These are phyloP conservation scores for Boletus pseudo-olivaceus DNA, from an alignment of 768 basidiomycete genomes.

Conservation along the genomic window DNA sequence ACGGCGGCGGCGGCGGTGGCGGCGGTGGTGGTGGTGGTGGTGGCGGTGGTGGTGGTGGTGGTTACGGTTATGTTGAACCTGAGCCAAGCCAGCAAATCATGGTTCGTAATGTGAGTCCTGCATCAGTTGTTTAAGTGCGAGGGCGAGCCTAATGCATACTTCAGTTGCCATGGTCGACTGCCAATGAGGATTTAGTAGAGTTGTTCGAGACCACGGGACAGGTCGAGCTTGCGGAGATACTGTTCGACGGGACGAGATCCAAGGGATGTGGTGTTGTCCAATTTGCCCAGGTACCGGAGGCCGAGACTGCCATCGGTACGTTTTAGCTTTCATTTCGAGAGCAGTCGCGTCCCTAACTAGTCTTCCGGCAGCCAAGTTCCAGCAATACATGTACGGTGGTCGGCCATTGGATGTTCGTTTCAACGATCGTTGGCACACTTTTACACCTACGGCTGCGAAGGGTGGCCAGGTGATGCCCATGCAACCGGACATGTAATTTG, in stretches of 20 bases:
- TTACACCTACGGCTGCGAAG: constrained; percentile 84
- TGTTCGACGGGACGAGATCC: constrained; percentile 88
- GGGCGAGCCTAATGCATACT: background rate
- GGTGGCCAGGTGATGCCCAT: constrained; percentile 73
- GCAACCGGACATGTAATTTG: constrained; percentile 47
- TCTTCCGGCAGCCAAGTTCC: constrained; percentile 72
- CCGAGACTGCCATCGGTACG: constrained; percentile 89
- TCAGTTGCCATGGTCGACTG: constrained; percentile 97
- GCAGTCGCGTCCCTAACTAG: background rate
- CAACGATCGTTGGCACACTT: constrained; percentile 95
- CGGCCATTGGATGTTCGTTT: constrained; percentile 87
- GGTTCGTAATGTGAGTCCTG: constrained; percentile 87
- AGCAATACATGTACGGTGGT: constrained; percentile 93
- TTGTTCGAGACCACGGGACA: constrained; percentile 96
- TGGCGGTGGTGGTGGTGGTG: constrained; percentile 40
- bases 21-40: constrained; percentile 11
- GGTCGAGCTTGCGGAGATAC: constrained; percentile 91
- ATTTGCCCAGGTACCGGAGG: constrained; percentile 82
- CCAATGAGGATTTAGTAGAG: constrained; percentile 97
- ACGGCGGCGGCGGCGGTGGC: constrained; percentile 24
- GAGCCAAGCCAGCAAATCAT: constrained; percentile 97
- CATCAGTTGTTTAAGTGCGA: background rate
- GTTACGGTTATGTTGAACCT: constrained; percentile 47
- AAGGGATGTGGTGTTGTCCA: constrained; percentile 97
- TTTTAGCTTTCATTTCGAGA: background rate